Evolutionary conservation across 441 rosid species (phyloP).

Genomic region (Gossypium trilobum): DNA sequence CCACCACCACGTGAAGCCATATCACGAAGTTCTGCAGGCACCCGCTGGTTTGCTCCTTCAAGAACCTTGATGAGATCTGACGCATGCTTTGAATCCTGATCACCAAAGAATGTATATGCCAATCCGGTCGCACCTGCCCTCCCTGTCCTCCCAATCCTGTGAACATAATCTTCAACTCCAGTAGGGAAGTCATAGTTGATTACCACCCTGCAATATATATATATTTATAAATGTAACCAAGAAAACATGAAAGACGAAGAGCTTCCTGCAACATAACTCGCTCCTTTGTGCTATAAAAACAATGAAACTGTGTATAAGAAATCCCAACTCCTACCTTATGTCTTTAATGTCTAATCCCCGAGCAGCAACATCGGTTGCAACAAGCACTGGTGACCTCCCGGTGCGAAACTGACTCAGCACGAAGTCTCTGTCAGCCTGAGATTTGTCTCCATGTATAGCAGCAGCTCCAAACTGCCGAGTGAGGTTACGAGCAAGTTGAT

Average conservation of each 20-base stretch:
- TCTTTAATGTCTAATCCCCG: constrained; percentile 97
- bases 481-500: constrained; percentile 79
- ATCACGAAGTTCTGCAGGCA: constrained; percentile 75
- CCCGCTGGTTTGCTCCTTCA: constrained; percentile 86
- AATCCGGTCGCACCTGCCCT: constrained; percentile 95
- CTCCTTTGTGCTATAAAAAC: background rate
- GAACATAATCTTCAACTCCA: constrained; percentile 96
- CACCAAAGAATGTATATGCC: constrained; percentile 82
- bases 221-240: background rate
- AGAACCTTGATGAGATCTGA: constrained; percentile 75
- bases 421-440: constrained; percentile 84
- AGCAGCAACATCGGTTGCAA: constrained; percentile 99
- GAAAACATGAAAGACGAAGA: background rate
- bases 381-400: constrained; percentile 90
- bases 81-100: constrained; percentile 86
- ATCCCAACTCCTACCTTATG: constrained; percentile 41
- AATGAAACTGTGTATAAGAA: background rate
- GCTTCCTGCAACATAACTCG: background rate
- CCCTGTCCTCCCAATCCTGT: constrained; percentile 97
- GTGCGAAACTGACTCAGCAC: constrained; percentile 78
- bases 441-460: constrained; percentile 97
- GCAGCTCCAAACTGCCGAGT: constrained; percentile 85
- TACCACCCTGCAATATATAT: constrained; percentile 53
- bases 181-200: constrained; percentile 91
- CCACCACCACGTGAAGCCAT: constrained; percentile 85